Percentiles rank a stretch among this genome's conserved stretches.
These are phyloP conservation scores for Mercurialis annua DNA, from an alignment of 345 rosid species.

Conservation along the genomic window DNA sequence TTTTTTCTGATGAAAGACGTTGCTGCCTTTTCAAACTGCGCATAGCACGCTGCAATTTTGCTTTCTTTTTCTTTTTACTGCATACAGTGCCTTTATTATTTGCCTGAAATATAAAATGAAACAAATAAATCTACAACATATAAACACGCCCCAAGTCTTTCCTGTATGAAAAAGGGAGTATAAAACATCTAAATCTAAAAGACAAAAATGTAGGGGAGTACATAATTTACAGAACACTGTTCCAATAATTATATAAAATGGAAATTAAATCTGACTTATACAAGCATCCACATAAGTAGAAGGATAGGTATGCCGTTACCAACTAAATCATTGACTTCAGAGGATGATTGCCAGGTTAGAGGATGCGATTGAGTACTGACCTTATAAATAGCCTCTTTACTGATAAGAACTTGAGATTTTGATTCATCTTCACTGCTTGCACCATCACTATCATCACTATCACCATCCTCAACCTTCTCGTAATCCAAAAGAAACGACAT, in stretches of 20 bases:
- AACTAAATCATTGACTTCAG: background rate
- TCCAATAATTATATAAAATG: background rate
- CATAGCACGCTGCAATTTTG: conserved; percentile 77
- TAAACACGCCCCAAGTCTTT: background rate
- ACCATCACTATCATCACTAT: conserved; percentile 59
- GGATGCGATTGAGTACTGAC: conserved; percentile 51
- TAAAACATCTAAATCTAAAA: background rate
- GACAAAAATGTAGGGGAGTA: background rate
- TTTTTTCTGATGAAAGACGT: conserved; percentile 55
- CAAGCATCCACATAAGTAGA: background rate
- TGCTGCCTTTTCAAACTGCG: conserved; percentile 79
- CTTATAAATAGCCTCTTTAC: conserved; percentile 76
- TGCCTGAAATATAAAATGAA: conserved; percentile 49
- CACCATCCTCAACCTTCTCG: conserved; percentile 71
- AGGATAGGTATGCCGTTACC: background rate
- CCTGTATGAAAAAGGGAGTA: background rate
- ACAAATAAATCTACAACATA: conserved; percentile 2
- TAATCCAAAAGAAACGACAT: conserved; percentile 82
- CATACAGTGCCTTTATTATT: conserved; percentile 70
- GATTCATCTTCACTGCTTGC: conserved; percentile 71
- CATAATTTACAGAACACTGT: background rate
- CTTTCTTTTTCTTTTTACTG: conserved; percentile 96
- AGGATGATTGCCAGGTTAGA: background rate
- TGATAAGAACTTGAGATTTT: conserved; percentile 43
- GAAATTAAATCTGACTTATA: background rate